phyloP scores from a whole-genome alignment of 495 filamentous ascomycete genomes.

The Xylaria curta region DNA sequence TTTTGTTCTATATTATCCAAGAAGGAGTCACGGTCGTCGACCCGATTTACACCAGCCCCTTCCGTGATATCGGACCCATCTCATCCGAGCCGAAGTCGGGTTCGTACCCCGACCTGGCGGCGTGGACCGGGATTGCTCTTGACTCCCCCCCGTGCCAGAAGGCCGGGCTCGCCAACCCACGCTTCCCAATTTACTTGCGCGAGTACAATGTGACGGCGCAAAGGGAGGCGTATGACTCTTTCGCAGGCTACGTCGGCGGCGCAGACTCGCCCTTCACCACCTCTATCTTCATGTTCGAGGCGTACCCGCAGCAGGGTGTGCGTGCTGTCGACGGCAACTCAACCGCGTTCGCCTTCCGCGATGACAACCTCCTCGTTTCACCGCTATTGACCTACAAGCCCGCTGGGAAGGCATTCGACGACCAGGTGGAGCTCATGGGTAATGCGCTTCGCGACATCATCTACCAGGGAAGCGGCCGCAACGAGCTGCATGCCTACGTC shows the following conservation, averaged over 20 bases:
- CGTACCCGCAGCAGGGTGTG: constrained; percentile 56
- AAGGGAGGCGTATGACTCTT: constrained; percentile 49
- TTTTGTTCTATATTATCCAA: constrained; percentile 59
- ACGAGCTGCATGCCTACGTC: constrained; percentile 39
- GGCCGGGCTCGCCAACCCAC: constrained; percentile 51
- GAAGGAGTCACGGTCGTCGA: constrained; percentile 54
- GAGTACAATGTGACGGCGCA: constrained; percentile 54
- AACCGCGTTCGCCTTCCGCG: constrained; percentile 45
- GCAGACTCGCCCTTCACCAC: constrained; percentile 46
- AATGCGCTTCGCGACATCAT: constrained; percentile 52
- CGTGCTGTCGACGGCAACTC: constrained; percentile 39
- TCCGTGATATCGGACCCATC: constrained; percentile 53
- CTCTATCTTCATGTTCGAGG: constrained; percentile 55
- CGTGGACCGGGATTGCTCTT: constrained; percentile 49
- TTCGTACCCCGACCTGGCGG: constrained; percentile 52
- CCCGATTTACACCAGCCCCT: constrained; percentile 49
- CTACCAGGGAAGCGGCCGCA: constrained; percentile 39
- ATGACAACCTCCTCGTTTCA: constrained; percentile 51
- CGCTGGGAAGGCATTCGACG: constrained; percentile 42
- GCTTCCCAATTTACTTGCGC: constrained; percentile 57
- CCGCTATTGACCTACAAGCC: constrained; percentile 50
- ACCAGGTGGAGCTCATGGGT: constrained; percentile 41
- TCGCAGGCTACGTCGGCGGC: constrained; percentile 31
- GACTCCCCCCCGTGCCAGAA: constrained; percentile 53
- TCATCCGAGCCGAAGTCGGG: constrained; percentile 41